Evolutionary conservation across 768 basidiomycete species (phyloP), one percentile per base, ranked within the genome.

Genomic region (Leccinum broughii): DNA sequence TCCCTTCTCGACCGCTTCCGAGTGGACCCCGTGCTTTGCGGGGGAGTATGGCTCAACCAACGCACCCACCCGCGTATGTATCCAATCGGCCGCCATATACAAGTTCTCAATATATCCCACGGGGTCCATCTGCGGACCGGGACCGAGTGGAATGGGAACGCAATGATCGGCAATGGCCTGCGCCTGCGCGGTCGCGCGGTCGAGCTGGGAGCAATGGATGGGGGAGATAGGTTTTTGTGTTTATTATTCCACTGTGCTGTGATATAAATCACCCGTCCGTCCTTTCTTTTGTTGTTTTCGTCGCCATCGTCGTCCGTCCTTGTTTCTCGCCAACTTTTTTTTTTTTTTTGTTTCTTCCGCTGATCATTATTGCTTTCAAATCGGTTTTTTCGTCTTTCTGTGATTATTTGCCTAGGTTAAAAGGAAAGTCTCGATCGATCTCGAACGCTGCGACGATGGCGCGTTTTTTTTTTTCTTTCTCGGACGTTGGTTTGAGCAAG

Each of bases 91-190:
- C 70, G 55, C 60, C 72, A 24, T 68, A 67, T 11, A 41, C 58
- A 14, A 66, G 72, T 30, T 68, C 76, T 51, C 76, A 74, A 44
- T 74, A 77, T 50, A 74, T 78, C 5, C 82, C 83, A 35, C 77
- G 83, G 1, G 83, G 81, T 5, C 83, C 82, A 3, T 81, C 79
- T 10, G 81, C 80, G 2, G 83, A 84, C 64, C 76, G 83, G 3
- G 83, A 85, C 22, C 70, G 81, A 14, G 59, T 63, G 14, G 82
- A 81, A 17, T 74, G 80, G 72, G 81, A 81, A 15, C 70, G 78
- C n/a, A 75, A 77, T 7, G 79, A 80, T n/a, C 63, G 80, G 11
- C 69, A 65, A 20, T 75, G 75, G 74, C 52, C 60, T 41, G 55
- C 60, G 9, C 66, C 68, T 20, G 56, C 72, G 15, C 62, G 72